Evolutionary conservation across 495 filamentous ascomycete genomes (phyloP).

Genomic region (Lophium mytilinum): DNA sequence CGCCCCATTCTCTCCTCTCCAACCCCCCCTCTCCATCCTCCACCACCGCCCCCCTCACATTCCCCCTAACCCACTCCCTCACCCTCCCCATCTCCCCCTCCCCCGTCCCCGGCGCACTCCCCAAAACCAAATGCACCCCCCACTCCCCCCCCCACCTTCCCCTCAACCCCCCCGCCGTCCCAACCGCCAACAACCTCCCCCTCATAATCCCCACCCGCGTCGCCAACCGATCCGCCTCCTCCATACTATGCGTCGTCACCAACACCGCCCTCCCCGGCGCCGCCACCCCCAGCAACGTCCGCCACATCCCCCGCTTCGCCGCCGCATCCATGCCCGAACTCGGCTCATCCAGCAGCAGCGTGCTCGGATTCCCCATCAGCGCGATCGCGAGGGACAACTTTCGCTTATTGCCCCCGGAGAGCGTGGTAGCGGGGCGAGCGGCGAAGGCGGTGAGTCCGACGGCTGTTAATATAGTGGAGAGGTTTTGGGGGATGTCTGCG

Average conservation of each 20-base stretch:
- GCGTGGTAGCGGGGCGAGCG: constrained; percentile 52
- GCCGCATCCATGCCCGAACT: constrained; percentile 25
- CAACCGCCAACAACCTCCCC: constrained; percentile 60
- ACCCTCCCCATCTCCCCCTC: constrained; percentile 56
- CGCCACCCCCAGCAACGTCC: constrained; percentile 18
- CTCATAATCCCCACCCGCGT: constrained; percentile 64
- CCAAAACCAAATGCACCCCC: constrained; percentile 66
- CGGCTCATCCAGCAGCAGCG: constrained; percentile 55
- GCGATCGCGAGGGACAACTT: constrained; percentile 70
- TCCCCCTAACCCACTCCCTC: constrained; percentile 44
- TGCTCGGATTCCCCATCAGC: constrained; percentile 65
- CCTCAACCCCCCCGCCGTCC: constrained; percentile 51
- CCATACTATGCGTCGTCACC: constrained; percentile 63
- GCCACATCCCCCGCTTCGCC: constrained; percentile 28
- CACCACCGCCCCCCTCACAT: constrained; percentile 46
- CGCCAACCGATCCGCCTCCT: constrained; percentile 69
- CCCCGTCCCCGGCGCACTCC: constrained; percentile 59
- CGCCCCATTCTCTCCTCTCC: not conserved
- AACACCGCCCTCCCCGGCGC: constrained; percentile 21
- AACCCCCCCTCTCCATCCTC: not conserved
- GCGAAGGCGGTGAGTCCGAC: constrained; percentile 45
- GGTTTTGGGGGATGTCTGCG: constrained; percentile 53
- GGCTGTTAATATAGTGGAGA: constrained; percentile 34
- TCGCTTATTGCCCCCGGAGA: constrained; percentile 67
- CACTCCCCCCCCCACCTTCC: constrained; percentile 52